Evolutionary conservation across 2,329 filamentous ascomycete genomes (phyloP).

Genomic region (Colletotrichum phormii): DNA sequence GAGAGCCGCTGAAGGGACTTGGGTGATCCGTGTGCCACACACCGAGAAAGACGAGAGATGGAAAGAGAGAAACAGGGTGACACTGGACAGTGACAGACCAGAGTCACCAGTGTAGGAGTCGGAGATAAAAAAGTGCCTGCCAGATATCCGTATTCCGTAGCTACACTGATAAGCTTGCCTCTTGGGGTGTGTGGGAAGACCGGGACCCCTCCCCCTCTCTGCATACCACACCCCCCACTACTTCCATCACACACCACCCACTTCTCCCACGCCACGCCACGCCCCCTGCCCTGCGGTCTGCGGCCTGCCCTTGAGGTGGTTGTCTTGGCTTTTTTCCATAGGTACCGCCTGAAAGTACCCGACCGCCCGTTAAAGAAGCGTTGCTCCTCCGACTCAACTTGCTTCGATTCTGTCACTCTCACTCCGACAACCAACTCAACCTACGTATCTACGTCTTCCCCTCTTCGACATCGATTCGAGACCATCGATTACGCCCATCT

Average conservation of each 20-base stretch:
- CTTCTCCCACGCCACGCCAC: constrained; percentile 24
- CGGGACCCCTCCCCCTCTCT: not conserved
- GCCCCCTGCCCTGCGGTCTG: constrained; percentile 18
- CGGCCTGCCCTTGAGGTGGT: constrained; percentile 4
- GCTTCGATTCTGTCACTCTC: not conserved
- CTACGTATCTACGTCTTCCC: not conserved
- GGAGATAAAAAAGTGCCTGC: too few species aligned
- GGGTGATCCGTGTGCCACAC: constrained; percentile 20
- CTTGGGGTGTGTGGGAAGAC: too few species aligned
- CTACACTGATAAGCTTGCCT: constrained; percentile 9
- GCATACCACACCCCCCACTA: not conserved
- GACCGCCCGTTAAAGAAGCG: constrained; percentile 33
- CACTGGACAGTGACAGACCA: not conserved
- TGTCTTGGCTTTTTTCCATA: constrained; percentile 3
- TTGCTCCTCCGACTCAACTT: constrained; percentile 30
- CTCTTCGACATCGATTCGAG: constrained; percentile 5
- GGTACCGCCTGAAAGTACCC: constrained; percentile 28
- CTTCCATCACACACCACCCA: not conserved
- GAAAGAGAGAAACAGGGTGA: not conserved
- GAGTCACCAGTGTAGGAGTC: not conserved
- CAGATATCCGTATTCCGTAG: too few species aligned
- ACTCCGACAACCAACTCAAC: not conserved
- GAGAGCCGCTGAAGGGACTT: not conserved
- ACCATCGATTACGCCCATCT: not conserved
- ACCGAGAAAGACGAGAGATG: not conserved